Conservation (phyloP, 2,329 filamentous ascomycete genomes). For the Fusarium mundagurra region DNA sequence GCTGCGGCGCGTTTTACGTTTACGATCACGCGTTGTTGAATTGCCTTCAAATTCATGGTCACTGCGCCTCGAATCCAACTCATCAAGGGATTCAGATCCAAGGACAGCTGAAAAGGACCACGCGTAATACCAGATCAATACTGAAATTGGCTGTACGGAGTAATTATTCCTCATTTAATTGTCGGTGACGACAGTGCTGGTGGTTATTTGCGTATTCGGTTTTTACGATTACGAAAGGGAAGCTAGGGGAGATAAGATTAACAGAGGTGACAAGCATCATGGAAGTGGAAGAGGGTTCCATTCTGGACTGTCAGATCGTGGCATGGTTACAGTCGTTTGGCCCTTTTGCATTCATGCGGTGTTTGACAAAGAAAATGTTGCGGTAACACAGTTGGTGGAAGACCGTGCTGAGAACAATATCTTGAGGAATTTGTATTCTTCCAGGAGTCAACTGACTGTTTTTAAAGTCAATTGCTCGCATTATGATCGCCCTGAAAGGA, state of each 20-base stretch:
- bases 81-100: neutral
- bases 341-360: neutral
- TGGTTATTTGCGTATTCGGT: constrained; percentile 26
- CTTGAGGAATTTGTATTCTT: constrained; percentile 11
- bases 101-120: constrained; percentile 3
- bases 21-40: constrained; percentile 1
- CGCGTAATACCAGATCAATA: constrained; percentile 3
- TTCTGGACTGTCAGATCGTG: neutral
- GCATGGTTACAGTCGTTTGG: neutral
- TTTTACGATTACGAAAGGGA: constrained; percentile 32
- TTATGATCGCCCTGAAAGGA: constrained; percentile 15
- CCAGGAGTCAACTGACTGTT: neutral
- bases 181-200: neutral
- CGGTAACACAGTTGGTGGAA: neutral
- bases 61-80: constrained; percentile 8
- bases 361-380: constrained; percentile 5
- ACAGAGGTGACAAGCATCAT: neutral
- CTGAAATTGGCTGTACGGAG: constrained; percentile 5
- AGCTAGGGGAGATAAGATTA: neutral
- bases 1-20: constrained; percentile 19
- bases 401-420: constrained; percentile 27
- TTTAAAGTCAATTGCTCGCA: neutral
- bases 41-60: neutral
- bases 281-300: neutral
- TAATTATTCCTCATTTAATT: neutral